These are phyloP conservation scores for Typha latifolia DNA, from an alignment of 176 grass and related monocot genomes.

Conservation along the genomic window DNA sequence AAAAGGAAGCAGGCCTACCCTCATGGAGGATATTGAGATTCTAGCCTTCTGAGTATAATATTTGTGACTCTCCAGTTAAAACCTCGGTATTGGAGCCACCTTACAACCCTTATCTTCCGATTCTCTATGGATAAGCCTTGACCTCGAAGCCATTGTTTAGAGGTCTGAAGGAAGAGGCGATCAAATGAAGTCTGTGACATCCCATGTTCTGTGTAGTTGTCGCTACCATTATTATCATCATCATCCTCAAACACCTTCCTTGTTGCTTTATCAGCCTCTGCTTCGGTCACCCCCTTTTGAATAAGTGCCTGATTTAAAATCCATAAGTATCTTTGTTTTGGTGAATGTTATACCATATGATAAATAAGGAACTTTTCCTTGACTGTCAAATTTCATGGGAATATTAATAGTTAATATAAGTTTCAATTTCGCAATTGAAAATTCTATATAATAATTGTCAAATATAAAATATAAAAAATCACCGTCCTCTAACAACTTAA, in stretches of 20 bases:
- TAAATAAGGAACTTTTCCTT: not conserved
- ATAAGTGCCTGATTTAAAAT: conserved; percentile 47
- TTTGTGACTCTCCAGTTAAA: conserved; percentile 68
- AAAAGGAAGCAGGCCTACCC: too few relatives aligned
- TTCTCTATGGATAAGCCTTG: conserved; percentile 35
- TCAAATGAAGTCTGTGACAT: conserved; percentile 67
- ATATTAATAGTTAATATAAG: too few relatives aligned
- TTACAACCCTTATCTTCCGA: conserved; percentile 42
- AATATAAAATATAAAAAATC: not conserved
- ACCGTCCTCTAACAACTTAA: not conserved
- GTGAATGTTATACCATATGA: not conserved
- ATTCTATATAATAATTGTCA: too few relatives aligned
- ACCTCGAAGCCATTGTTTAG: conserved; percentile 68
- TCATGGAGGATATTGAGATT: conserved; percentile 29
- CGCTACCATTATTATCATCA: not conserved
- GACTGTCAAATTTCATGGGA: too few relatives aligned
- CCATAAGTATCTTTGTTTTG: not conserved
- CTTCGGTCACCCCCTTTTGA: conserved; percentile 55
- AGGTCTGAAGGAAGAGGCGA: conserved; percentile 66
- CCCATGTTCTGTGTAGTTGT: conserved; percentile 22
- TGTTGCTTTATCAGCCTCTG: conserved; percentile 47
- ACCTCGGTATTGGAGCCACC: conserved; percentile 87
- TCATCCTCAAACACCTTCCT: conserved; percentile 52
- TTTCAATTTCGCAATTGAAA: too few relatives aligned
- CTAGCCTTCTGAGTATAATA: conserved; percentile 49